Evolutionary conservation across 768 basidiomycete genomes (phyloP).

Genomic region (Lactarius akahatsu): DNA sequence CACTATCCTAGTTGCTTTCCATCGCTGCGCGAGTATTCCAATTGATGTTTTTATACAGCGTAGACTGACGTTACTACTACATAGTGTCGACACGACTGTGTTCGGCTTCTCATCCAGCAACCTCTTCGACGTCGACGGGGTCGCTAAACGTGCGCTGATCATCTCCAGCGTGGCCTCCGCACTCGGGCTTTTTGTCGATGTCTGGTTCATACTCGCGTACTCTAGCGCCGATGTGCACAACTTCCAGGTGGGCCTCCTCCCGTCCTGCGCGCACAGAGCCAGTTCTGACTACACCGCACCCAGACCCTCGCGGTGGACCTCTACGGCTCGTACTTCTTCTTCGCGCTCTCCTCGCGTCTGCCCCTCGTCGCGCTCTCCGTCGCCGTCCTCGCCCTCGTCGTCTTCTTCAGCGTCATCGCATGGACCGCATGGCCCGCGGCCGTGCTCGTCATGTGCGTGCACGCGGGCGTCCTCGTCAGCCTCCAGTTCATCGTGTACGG

Average conservation of each 20-base stretch:
- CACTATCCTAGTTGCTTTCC: conserved; percentile 49
- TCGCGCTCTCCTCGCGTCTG: conserved; percentile 49
- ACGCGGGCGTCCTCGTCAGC: conserved; percentile 57
- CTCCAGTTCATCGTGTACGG: conserved; percentile 59
- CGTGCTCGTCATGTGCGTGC: conserved; percentile 56
- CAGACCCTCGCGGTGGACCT: conserved; percentile 43
- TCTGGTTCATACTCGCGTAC: conserved; percentile 67
- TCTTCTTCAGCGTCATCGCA: conserved; percentile 59
- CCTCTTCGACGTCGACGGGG: conserved; percentile 49
- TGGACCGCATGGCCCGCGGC: conserved; percentile 64
- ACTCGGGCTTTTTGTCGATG: conserved; percentile 61
- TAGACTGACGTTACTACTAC: neutral
- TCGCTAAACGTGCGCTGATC: conserved; percentile 50
- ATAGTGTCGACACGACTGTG: conserved; percentile 51
- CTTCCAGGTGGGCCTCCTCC: conserved; percentile 49
- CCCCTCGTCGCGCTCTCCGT: conserved; percentile 39
- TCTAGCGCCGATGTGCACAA: conserved; percentile 50
- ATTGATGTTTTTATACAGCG: neutral
- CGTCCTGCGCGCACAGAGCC: neutral
- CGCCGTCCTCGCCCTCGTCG: neutral
- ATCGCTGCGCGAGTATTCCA: conserved; percentile 51
- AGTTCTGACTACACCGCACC: conserved; percentile 36
- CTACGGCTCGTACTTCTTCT: conserved; percentile 61
- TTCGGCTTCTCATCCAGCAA: conserved; percentile 57
- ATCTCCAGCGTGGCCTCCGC: conserved; percentile 60